Conservation (phyloP, 768 basidiomycete genomes). For the Sistotremastrum suecicum region DNA sequence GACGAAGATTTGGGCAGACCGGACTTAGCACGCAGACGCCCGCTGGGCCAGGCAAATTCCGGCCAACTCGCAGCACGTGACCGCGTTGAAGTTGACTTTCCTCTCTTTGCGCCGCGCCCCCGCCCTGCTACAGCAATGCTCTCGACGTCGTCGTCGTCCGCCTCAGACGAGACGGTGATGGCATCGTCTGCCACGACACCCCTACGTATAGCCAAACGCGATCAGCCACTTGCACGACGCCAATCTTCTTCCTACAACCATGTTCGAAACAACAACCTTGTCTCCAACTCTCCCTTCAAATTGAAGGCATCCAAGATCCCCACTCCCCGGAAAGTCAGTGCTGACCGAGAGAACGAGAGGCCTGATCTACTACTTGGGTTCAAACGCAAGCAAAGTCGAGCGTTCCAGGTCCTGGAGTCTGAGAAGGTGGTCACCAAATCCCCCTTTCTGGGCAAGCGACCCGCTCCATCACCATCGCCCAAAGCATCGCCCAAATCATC, state of each 20-base stretch:
- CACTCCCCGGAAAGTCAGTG: conserved; percentile 48
- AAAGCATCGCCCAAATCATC: conserved; percentile 27
- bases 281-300: conserved; percentile 79
- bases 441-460: conserved; percentile 38
- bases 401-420: conserved; percentile 57
- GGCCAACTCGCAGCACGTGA: too few relatives aligned
- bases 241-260: conserved; percentile 70
- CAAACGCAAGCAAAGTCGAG: conserved; percentile 65
- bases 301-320: conserved; percentile 30
- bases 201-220: conserved; percentile 62
- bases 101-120: too few relatives aligned
- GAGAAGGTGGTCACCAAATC: conserved; percentile 73
- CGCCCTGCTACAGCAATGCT: too few relatives aligned
- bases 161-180: too few relatives aligned
- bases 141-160: too few relatives aligned
- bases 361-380: conserved; percentile 34
- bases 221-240: conserved; percentile 41
- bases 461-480: conserved; percentile 17
- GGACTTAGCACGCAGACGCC: too few relatives aligned
- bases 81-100: too few relatives aligned
- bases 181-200: conserved; percentile 33
- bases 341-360: conserved; percentile 53
- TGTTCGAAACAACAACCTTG: conserved; percentile 62
- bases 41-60: too few relatives aligned
- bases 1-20: too few relatives aligned